Conservation (phyloP, 2,329 filamentous ascomycete genomes). For the Rhynchosporium agropyri region DNA sequence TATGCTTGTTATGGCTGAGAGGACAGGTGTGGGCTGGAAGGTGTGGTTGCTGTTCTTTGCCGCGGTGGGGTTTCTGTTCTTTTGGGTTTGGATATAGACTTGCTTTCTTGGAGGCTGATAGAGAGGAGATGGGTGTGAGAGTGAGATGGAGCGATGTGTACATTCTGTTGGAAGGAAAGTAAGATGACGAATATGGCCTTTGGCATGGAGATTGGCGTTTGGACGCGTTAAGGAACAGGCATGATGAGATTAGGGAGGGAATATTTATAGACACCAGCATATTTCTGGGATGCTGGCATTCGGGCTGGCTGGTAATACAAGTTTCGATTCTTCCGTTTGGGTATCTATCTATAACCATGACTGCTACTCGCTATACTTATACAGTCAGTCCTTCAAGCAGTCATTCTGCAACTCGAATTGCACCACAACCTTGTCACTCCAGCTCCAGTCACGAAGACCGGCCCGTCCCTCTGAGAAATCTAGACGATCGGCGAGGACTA, state of each 20-base stretch:
- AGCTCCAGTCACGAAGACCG: conserved; percentile 6
- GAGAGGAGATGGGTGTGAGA: background rate
- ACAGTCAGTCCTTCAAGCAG: background rate
- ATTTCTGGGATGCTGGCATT: conserved; percentile 3
- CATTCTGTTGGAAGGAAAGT: background rate
- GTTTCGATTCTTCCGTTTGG: conserved; percentile 8
- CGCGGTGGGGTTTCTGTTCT: conserved; percentile 79
- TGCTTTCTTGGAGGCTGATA: background rate
- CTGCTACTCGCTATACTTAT: conserved; percentile 1
- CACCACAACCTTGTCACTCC: background rate
- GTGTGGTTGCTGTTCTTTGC: conserved; percentile 91
- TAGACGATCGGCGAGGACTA: conserved; percentile 32
- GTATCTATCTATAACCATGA: conserved; percentile 3
- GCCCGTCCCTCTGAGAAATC: conserved; percentile 12
- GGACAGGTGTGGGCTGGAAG: conserved; percentile 93
- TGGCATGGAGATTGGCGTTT: conserved; percentile 16
- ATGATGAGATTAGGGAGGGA: background rate
- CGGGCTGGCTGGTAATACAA: conserved; percentile 15
- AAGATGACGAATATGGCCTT: background rate
- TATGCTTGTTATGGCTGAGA: conserved; percentile 94
- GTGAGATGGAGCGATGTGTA: conserved; percentile 1
- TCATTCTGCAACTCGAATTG: background rate
- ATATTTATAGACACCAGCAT: background rate
- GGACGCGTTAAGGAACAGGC: background rate
- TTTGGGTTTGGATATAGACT: conserved; percentile 85